Base-by-base conservation (phyloP, 257 asterid genomes). In the Solanum medicagineum region DNA sequence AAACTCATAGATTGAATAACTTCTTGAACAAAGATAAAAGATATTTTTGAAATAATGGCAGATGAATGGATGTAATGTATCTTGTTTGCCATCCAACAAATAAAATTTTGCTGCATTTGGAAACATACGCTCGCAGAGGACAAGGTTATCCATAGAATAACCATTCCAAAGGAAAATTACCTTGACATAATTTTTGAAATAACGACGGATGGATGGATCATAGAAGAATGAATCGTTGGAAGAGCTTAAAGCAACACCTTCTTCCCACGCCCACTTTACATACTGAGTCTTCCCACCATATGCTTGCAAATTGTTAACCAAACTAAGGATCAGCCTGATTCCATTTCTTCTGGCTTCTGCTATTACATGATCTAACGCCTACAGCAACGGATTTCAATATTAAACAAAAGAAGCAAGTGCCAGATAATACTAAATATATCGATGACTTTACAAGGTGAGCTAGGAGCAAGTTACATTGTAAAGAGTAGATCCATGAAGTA, bases 251-350 rank as follows among this genome's bases (percentile, higher is more conserved):
- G 94, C 99, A 55, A 95, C 93, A 66, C 98, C 99, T 86, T 97
- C 99, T 84, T 97, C 98, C 99, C 99, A 97, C 3, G 99, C 99
- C 99, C 99, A 97, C 92, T 95, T 93, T 42, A 97, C 98, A 87
- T 95, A 97, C 84, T 94, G 99, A 44, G 97, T 93, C 86, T 95
- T 97, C 60, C 99, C 99, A 74, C 99, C 99, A 73, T 92, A 97
- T 8, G 99, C 99, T 92, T 95, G 97, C 91, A 97, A 91, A 90
- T 97, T 97, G 87, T 97, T 97, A 45, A 97, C 99, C 89, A 97
- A 90, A 88, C 96, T 89, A 24, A 97, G 89, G 62, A 95, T 77
- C 36, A 97, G 91, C 91, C 99, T 91, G 68, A 97, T 88, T 45
- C 99, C 98, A 83, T 91, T 81, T 81, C 88, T 86, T 80, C 93